Percentiles rank a stretch among this genome's conserved stretches.
Conservation (phyloP, 225 moss, liverwort and hornwort species). For the Anthoceros angustus region DNA sequence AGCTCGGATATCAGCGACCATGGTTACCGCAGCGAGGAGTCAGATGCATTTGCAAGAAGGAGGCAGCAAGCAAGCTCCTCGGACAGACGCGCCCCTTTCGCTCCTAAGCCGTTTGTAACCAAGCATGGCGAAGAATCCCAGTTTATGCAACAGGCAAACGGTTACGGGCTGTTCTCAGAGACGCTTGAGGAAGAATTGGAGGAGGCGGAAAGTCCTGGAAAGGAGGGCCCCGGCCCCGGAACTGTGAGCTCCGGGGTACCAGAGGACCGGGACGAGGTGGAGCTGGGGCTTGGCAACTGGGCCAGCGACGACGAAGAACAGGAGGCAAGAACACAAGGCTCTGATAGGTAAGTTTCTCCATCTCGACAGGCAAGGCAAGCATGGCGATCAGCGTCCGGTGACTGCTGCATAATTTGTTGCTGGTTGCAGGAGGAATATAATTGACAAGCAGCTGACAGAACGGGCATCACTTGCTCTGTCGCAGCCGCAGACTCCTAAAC, state of each 20-base stretch:
- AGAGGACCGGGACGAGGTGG: constrained; percentile 17
- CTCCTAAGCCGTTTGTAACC: neutral
- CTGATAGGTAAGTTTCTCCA: neutral
- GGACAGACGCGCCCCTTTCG: neutral
- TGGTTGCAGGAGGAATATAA: neutral
- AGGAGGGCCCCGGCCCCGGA: neutral
- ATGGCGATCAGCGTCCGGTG: neutral
- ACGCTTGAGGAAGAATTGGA: neutral
- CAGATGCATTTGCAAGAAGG: neutral
- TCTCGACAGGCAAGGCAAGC: neutral
- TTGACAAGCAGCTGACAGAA: constrained; percentile 1
- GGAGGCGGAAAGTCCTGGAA: neutral
- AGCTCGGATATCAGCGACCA: neutral
- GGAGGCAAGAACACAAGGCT: constrained; percentile 3
- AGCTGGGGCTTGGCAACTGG: constrained; percentile 79
- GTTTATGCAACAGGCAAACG: neutral
- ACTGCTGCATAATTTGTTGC: neutral
- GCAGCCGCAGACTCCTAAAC: neutral
- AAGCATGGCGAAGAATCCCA: constrained; percentile 1
- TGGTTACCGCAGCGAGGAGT: neutral
- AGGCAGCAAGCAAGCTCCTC: neutral
- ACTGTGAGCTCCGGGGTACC: neutral
- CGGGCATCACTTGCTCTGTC: neutral
- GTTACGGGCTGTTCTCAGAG: neutral
- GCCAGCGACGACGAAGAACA: constrained; percentile 54